Evolutionary conservation across 2,329 filamentous ascomycete genomes (phyloP), one percentile per base, ranked within the genome.

Genomic region (Penicillium sp.): DNA sequence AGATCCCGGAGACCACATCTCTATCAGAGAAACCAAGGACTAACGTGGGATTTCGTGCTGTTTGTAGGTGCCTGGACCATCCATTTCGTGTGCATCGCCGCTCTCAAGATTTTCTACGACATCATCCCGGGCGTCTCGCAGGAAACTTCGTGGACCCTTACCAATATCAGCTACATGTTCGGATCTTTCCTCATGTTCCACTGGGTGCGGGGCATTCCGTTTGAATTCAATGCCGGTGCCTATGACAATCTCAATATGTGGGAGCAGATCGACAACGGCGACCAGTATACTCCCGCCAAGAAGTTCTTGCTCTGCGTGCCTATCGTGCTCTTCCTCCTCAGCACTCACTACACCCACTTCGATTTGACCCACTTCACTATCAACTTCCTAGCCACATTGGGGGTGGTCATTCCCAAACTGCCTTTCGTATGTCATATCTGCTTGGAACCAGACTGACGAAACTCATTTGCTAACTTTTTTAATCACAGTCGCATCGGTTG

Each of bases 211-310:
- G 94, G 94, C 67, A 91, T 97, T 46, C 94, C 94, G 6, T 99
- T 99, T 73, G 94, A 99, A 76, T 99, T 99, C 84, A 99, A 99
- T 74, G 89, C 91, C 55, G 94, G 94, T 58, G 94, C 94, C 67
- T 99, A 97, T 77, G 94, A 99, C 82, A 97, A 99, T 76, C 84
- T 99, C 72, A 99, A 97, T 80, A 97, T 99, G 94, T 99, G 94
- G 94, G 94, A 99, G 81, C 94, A 99, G 79, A 99, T 99, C 75
- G 94, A 99, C 81, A 95, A 97, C 70, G 94, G 94, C 46, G 94
- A 94, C 68, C 94, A 99, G 76, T 99, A 97, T 80, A 99, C 94
- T 0, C 94, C 94, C 4, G 91, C 94, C 65, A 99, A 99, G 83
- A 99, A 99, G 78, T 99, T 99, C 72, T 82, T 99, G 58, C 87